Evolutionary conservation across 768 basidiomycete species (phyloP), one percentile per base, ranked within the genome.

Genomic region (Pleurotus sapidus): DNA sequence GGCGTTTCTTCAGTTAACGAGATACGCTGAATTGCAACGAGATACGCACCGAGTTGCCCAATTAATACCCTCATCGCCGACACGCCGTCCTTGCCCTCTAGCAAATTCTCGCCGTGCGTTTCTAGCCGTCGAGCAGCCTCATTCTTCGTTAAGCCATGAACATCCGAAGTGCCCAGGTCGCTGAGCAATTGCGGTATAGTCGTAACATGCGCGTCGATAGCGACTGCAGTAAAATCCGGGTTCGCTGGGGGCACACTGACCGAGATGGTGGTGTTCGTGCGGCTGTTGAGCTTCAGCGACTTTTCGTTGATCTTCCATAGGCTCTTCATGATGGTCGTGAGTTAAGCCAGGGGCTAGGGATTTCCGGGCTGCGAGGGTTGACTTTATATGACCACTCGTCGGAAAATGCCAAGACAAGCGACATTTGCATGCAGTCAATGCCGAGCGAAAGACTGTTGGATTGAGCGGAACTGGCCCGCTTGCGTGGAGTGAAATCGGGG

Each of bases 111-210:
- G 38, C 51, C 51, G 23, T 54, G 27, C 0, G 51, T 54, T 24
- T 54, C 51, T 39, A 54, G 23, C 39, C 51, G 37, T n/a, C 51
- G 39, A 15, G 51, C 18, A 15, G 51, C 51, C 8, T 54, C 51
- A 42, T 54, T 54, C 39, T 54, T 54, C 51, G 51, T 54, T 54
- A 54, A 54, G 11, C 51, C 51, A 38, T 54, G 51, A 54, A 54
- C 51, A n/a, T 54, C 51, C 14, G 51, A 54, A 30, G 51, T 54
- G 24, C 51, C 51, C 39, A 54, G 24, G 25, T 54, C 51, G 39
- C 24, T 42, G 24, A 54, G 51, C 20, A 54, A 17, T 24, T 42
- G 51, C 17, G 51, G 51, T 40, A 54, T 54, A 42, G 51, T 18
- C 20, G 23, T 24, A 5, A 30, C 38, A 42, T 54, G 51, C 11